Base-by-base conservation (phyloP, 192 early-diverging fungal genomes). In the Coemansia sp. region DNA sequence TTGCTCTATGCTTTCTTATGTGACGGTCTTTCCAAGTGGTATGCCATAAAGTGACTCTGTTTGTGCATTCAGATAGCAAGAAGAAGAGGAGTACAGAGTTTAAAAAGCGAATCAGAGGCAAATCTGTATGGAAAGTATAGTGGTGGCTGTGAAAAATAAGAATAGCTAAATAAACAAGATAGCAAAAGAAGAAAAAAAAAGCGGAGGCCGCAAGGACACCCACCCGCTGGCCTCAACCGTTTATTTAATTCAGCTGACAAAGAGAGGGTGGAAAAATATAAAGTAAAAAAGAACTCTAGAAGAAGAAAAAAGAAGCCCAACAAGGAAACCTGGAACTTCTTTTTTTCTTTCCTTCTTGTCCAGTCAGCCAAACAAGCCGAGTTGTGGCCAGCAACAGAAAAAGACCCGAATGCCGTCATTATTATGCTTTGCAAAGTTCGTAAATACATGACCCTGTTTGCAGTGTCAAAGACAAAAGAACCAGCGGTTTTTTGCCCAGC, bases 281-380 rank as follows among this genome's bases (percentile, higher is more conserved):
- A 26, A 26, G 26, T 3, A 6, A 37, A 58, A 39, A 58, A n/a
- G 36, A 58, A 58, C 7, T 37, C 3, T 7, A 58, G 26, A 58
- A 58, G 39, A 40, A 21, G 39, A n/a, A 58, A 58, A 58, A 58
- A 40, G 39, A 58, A 58, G 37, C 56, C 39, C 37, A n/a, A 58
- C 32, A 5, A 12, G 7, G 56, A 58, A 26, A 58, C 13, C 39
- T 58, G 39, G 49, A 52, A 52, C 21, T 6, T 21, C 22, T 52
- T 21, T 52, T 11, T 52, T 22, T 26, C 26, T 26, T 26, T 26
- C 26, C 26, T 26, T 26, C 26, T 26, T 26, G 26, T 26, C 26
- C 26, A 26, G 26, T 26, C 26, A 26, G 3, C 26, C 26, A 26
- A 26, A 26, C 26, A 26, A 26, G 26, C 26, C 3, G 26, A 2